Evolutionary conservation across 805 yeast species (phyloP), one percentile per base, ranked within the genome.

Genomic region (Yamadazyma takamatsuzukensis): DNA sequence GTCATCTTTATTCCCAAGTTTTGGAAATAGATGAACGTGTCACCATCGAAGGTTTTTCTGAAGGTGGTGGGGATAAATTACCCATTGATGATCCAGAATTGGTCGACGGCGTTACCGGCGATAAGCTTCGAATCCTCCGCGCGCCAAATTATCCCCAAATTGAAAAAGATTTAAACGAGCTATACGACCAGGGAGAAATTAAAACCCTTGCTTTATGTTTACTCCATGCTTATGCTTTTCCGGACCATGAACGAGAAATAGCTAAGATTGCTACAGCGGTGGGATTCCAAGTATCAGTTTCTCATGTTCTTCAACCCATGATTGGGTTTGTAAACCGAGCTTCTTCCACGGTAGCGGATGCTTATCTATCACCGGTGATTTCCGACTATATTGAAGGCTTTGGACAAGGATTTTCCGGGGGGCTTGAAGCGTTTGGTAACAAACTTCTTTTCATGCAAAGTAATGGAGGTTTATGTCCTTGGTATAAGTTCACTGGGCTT

Each of bases 381-480:
- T 43, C 47, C 13, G 51, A 54, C 18, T 65, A 65, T 38, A 35
- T 65, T 25, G 44, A 50, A 21, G 53, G 59, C 10, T 65, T 65
- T 37, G 68, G 61, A 16, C 48, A 51, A 13, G 72, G 72, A 2
- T 65, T 65, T 39, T 58, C 51, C 41, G 68, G 68, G 21, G 70
- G 70, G 5, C 49, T 63, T 24, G 48, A 53, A 5, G 50, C 59
- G 3, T 50, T 54, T 36, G 80, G 80, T 4, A 74, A 72, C 25
- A 63, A 67, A 40, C 74, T 85, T 38, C 80, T 83, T 45, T 90
- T 90, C 57, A 90, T 90, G 97, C 96, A 90, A 59, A 84, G 95
- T 9, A 96, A 90, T 55, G 97, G 97, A 37, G 97, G 97, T 2
- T 70, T 90, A 38, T 88, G 89, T 15, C 87, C 87, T 35, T 88